Percentiles rank a stretch among this genome's conserved stretches.
These are phyloP conservation scores for Huntiella bhutanensis DNA, from an alignment of 2,329 filamentous ascomycete species.

Conservation along the genomic window DNA sequence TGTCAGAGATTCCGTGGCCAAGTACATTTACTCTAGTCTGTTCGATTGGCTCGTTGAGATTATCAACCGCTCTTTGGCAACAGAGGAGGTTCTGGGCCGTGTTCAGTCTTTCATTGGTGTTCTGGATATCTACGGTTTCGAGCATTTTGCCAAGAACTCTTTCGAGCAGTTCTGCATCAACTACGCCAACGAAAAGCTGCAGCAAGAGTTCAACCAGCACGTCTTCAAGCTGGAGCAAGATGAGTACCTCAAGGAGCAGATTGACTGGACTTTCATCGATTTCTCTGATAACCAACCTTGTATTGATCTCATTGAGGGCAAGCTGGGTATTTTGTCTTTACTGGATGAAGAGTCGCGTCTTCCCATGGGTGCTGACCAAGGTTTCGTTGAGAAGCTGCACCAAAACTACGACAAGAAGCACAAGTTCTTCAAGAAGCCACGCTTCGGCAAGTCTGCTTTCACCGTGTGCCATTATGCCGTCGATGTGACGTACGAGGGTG, in stretches of 20 bases:
- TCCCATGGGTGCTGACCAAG: slow-evolving; percentile 92
- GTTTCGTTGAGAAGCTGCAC: slow-evolving; percentile 91
- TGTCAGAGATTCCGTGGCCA: slow-evolving; percentile 91
- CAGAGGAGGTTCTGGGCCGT: slow-evolving; percentile 64
- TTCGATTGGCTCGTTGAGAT: slow-evolving; percentile 99
- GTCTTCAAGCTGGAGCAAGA: slow-evolving; percentile 99
- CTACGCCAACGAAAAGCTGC: slow-evolving; percentile 97
- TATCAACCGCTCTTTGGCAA: slow-evolving; percentile 80
- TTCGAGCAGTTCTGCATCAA: slow-evolving; percentile 99
- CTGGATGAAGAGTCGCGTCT: slow-evolving; percentile 91
- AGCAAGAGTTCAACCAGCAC: slow-evolving; percentile 98
- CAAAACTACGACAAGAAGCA: slow-evolving; percentile 87
- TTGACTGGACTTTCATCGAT: slow-evolving; percentile 99
- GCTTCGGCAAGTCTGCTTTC: slow-evolving; percentile 93
- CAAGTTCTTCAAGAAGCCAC: slow-evolving; percentile 95
- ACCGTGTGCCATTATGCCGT: slow-evolving; percentile 97
- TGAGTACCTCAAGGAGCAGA: slow-evolving; percentile 87
- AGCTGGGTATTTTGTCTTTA: slow-evolving; percentile 78
- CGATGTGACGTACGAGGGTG: slow-evolving; percentile 95
- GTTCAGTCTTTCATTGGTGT: slow-evolving; percentile 91
- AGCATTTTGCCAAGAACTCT: slow-evolving; percentile 98
- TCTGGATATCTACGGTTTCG: slow-evolving; percentile 97
- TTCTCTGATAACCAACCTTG: slow-evolving; percentile 98
- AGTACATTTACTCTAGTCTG: slow-evolving; percentile 94
- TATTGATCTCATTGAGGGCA: slow-evolving; percentile 95